Conservation (phyloP, 441 rosid species). For the Omphalea diandra region DNA sequence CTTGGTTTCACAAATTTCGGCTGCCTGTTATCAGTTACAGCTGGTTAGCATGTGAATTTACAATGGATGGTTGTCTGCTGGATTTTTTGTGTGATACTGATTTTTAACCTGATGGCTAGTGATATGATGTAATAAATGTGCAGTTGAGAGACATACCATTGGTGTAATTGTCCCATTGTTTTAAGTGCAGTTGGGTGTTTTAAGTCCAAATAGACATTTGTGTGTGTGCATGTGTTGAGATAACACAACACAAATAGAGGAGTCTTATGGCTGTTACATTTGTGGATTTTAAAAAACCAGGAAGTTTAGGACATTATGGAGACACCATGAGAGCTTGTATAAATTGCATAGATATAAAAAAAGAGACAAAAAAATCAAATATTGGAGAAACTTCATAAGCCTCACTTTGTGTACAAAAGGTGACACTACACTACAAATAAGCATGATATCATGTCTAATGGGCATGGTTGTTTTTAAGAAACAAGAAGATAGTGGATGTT, state of each 20-base stretch:
- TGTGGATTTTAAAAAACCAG: neutral
- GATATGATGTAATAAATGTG: neutral
- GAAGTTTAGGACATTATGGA: constrained; percentile 1
- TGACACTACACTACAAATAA: neutral
- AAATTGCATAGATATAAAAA: neutral
- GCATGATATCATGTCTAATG: neutral
- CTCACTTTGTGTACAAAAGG: neutral
- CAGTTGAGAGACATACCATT: neutral
- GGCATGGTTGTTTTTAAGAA: neutral
- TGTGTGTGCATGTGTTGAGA: neutral
- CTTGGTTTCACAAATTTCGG: neutral
- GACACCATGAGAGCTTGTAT: neutral
- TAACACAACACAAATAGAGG: neutral
- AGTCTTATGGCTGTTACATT: neutral
- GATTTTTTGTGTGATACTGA: neutral
- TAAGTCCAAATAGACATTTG: neutral
- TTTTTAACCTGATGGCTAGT: neutral
- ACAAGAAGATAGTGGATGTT: neutral
- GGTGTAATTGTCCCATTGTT: neutral
- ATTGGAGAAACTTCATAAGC: neutral
- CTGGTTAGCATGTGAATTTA: neutral
- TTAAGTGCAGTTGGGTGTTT: neutral
- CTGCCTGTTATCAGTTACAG: neutral
- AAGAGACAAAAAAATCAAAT: neutral
- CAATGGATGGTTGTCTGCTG: neutral